Conservation (phyloP, 345 rosid species). For the Syzygium jambos region DNA sequence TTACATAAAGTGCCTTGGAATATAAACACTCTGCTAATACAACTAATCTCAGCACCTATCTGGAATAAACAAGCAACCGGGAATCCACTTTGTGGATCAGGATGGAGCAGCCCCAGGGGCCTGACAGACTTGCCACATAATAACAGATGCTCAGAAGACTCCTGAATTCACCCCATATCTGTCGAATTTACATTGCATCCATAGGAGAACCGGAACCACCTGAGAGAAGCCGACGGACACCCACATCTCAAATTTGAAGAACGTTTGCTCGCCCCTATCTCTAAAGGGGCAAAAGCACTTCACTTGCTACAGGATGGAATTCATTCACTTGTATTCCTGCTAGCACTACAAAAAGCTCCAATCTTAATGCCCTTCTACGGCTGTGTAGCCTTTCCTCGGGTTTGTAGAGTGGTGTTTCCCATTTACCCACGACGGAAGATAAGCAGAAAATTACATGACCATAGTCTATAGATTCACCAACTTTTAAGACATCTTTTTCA, state of each 20-base stretch:
- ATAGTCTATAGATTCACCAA: background rate
- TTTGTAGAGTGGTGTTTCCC: background rate
- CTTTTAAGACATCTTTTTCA: background rate
- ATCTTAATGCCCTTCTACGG: background rate
- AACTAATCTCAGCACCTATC: background rate
- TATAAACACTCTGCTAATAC: background rate
- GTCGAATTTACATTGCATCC: background rate
- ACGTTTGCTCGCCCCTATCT: background rate
- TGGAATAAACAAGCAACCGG: background rate
- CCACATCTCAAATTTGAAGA: background rate
- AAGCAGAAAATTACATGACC: background rate
- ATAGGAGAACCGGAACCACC: background rate
- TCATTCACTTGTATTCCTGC: slow-evolving; percentile 1
- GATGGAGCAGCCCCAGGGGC: background rate
- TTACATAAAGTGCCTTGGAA: background rate
- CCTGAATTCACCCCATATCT: background rate
- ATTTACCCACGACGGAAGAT: background rate
- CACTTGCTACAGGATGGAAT: background rate
- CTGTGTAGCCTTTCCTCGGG: slow-evolving; percentile 3
- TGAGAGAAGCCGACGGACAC: background rate
- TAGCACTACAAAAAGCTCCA: background rate
- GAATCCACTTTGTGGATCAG: background rate
- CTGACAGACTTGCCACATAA: background rate
- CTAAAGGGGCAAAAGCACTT: background rate
- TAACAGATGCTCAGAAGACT: background rate